Evolutionary conservation across 2,329 filamentous ascomycete genomes (phyloP).

Genomic region (Cryphonectria carpinicola): DNA sequence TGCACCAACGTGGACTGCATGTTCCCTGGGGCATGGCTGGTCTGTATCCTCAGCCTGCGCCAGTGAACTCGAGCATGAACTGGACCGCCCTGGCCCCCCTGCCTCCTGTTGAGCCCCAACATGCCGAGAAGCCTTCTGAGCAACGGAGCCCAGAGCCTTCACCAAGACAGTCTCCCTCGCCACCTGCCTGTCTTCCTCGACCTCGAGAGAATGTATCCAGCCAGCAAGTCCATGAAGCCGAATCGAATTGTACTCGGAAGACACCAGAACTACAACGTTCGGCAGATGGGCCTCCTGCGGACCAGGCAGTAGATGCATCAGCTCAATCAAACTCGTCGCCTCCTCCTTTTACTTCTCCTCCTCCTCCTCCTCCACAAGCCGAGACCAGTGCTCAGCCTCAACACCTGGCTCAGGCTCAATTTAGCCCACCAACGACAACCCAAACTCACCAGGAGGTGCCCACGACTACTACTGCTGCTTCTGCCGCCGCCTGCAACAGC

Average conservation of each 20-base stretch:
- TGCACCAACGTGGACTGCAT: conserved; percentile 6
- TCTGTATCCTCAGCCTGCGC: conserved; percentile 17
- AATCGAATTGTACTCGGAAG: not conserved
- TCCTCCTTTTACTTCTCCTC: not conserved
- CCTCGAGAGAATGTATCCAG: not conserved
- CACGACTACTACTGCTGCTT: not conserved
- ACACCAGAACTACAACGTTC: not conserved
- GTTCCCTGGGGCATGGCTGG: conserved; percentile 18
- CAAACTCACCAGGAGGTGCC: not conserved
- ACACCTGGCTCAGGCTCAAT: not conserved
- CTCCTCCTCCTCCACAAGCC: not conserved
- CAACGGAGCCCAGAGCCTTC: not conserved
- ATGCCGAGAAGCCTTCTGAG: not conserved
- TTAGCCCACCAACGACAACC: not conserved
- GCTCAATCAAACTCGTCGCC: not conserved
- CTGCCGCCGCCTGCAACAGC: not conserved
- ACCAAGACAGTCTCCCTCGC: not conserved
- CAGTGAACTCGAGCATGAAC: not conserved
- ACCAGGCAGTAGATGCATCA: not conserved
- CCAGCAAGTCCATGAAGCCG: not conserved
- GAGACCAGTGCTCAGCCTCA: conserved; percentile 5
- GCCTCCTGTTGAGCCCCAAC: conserved; percentile 2
- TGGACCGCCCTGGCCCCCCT: not conserved
- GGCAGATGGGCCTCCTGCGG: not conserved
- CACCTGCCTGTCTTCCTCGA: not conserved